Evolutionary conservation across 1,139 yeast species (phyloP), one percentile per base, ranked within the genome.

Genomic region (Kodamaea arcana): DNA sequence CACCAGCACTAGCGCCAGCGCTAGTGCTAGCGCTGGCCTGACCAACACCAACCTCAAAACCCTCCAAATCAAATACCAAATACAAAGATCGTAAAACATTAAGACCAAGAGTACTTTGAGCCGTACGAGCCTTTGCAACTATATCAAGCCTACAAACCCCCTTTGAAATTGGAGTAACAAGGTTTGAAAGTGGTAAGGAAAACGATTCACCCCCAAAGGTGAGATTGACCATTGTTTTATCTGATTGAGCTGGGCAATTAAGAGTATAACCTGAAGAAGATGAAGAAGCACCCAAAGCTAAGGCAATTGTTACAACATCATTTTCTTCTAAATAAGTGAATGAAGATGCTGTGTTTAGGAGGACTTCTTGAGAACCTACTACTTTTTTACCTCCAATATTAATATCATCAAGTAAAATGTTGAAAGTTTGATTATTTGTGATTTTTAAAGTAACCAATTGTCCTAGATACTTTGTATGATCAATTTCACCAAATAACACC

Each of bases 401-500:
- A n/a, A n/a, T n/a, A n/a, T n/a, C n/a, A n/a, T n/a, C n/a, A n/a
- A n/a, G n/a, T n/a, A n/a, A n/a, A n/a, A n/a, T n/a, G n/a, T n/a
- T n/a, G n/a, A n/a, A n/a, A 7, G 13, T 24, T 6, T 24, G 7
- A 7, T 8, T 14, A 14, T 25, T 25, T 32, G 62, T 48, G 17
- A 62, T 59, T 4, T 58, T 58, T 28, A 64, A 57, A 6, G 62
- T 56, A 24, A 44, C 41, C 37, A 77, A 61, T 6, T 59, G 47
- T 0, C 83, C 83, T 0, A 57, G 33, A 49, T 66, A 75, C 50
- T 74, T 75, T 24, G 72, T 61, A 31, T 62, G 58, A 52, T 79
- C 84, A 10, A 77, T 60, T 4, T 79, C 84, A 7, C 84, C 84
- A 52, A 79, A 75, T 33, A 78, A 54, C 17, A 79, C 46, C 14